Conservation (phyloP, 2,329 filamentous ascomycete species). For the Clonostachys chloroleuca region DNA sequence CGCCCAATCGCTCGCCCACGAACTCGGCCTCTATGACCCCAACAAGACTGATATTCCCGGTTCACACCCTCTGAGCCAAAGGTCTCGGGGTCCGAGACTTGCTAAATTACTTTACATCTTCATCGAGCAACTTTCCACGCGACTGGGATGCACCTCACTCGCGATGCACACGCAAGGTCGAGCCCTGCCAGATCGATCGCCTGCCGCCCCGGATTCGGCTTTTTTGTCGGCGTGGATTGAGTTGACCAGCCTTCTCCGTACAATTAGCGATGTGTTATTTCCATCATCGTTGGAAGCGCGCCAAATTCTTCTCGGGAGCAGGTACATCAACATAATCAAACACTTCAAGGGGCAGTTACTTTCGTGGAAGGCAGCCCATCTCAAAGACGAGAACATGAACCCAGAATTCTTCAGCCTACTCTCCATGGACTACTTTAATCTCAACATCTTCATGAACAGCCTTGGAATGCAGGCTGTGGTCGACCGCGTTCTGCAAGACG, state of each 20-base stretch:
- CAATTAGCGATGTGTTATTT: not conserved
- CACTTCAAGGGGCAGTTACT: not conserved
- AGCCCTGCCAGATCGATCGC: too few species aligned
- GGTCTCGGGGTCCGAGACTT: not conserved
- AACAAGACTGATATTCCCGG: not conserved
- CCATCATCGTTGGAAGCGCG: not conserved
- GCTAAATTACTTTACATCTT: not conserved
- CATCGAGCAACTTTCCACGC: not conserved
- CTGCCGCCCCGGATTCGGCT: too few species aligned
- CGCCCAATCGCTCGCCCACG: conserved; percentile 45
- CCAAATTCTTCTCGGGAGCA: not conserved
- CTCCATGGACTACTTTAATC: conserved; percentile 44
- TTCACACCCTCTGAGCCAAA: too few species aligned
- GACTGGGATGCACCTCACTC: not conserved
- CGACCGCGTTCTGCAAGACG: conserved; percentile 17
- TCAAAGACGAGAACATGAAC: conserved; percentile 4
- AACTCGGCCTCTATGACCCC: conserved; percentile 42
- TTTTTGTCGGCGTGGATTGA: not conserved
- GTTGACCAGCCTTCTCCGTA: not conserved
- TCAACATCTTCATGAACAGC: conserved; percentile 34
- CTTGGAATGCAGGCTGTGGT: conserved; percentile 53
- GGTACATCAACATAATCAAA: not conserved
- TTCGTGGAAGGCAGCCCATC: conserved; percentile 2
- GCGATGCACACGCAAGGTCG: too few species aligned
- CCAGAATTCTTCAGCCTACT: conserved; percentile 24